phyloP scores from a whole-genome alignment of 768 basidiomycete genomes.

The Termitomyces sp. region DNA sequence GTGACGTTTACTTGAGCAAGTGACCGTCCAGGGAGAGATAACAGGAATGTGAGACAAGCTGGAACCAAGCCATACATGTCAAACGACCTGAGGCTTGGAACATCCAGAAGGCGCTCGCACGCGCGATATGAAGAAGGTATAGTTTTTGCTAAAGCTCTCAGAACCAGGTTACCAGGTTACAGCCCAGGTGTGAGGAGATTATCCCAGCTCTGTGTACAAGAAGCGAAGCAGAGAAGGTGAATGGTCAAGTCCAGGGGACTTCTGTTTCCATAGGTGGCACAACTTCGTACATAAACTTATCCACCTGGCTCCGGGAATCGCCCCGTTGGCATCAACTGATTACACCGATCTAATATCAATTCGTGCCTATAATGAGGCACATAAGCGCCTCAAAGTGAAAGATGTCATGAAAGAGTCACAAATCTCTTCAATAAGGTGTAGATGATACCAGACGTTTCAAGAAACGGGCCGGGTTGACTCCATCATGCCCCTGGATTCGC shows the following conservation, averaged over 20 bases:
- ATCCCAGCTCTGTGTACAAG: neutral
- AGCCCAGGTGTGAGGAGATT: neutral
- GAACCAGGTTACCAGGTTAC: conserved; percentile 4
- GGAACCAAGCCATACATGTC: conserved; percentile 8
- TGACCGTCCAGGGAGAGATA: conserved; percentile 7
- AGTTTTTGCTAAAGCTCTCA: neutral
- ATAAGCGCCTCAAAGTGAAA: conserved; percentile 2
- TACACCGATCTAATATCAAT: conserved; percentile 1
- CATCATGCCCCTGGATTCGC: conserved; percentile 3
- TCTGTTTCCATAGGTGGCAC: conserved; percentile 16
- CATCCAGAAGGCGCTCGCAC: conserved; percentile 5
- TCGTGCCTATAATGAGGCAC: conserved; percentile 8
- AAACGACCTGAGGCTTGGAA: neutral
- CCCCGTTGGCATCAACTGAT: conserved; percentile 13
- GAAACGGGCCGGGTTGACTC: conserved; percentile 1
- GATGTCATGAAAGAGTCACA: neutral
- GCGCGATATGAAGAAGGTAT: neutral
- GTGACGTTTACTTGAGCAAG: conserved; percentile 29
- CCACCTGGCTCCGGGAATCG: conserved; percentile 7
- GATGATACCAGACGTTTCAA: neutral
- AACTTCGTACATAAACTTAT: conserved; percentile 9
- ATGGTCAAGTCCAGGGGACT: conserved; percentile 5
- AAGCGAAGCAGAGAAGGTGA: conserved; percentile 2
- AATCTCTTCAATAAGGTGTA: neutral
- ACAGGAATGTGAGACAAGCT: conserved; percentile 5